Evolutionary conservation across 306 rosid species (phyloP).

Genomic region (Lupinus albus): DNA sequence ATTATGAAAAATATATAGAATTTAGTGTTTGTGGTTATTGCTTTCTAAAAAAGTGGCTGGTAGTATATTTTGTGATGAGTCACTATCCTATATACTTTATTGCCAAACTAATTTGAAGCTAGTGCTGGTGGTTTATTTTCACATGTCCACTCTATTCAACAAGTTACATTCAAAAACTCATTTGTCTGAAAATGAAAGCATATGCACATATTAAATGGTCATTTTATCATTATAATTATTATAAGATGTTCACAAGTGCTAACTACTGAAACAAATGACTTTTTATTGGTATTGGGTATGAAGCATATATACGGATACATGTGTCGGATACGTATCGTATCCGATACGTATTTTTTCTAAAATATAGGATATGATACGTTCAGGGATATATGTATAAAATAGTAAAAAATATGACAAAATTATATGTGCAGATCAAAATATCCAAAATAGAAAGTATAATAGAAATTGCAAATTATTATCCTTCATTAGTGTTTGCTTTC

Average conservation of each 20-base stretch:
- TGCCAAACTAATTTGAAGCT: conserved; percentile 44
- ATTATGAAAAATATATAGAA: conserved; percentile 6
- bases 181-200: conserved; percentile 24
- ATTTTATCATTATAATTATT: conserved; percentile 2
- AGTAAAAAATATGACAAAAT: too few species aligned
- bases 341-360: too few species aligned
- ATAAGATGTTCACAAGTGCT: neutral
- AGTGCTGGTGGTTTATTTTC: conserved; percentile 29
- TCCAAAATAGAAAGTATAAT: too few species aligned
- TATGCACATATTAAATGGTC: neutral
- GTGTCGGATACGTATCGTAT: too few species aligned
- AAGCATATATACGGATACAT: too few species aligned
- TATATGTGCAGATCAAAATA: too few species aligned
- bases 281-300: too few species aligned
- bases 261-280: conserved; percentile 1
- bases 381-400: too few species aligned
- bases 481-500: too few species aligned
- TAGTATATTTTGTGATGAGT: conserved; percentile 19
- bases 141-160: conserved; percentile 29
- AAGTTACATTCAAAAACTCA: conserved; percentile 28
- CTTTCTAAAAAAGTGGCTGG: conserved; percentile 17
- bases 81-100: conserved; percentile 19
- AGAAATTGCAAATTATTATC: too few species aligned
- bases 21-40: conserved; percentile 6
- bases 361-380: too few species aligned